Evolutionary conservation across 2,329 filamentous ascomycete genomes (phyloP), one percentile per base, ranked within the genome.

Genomic region (Calonectria pseudoturangicola): DNA sequence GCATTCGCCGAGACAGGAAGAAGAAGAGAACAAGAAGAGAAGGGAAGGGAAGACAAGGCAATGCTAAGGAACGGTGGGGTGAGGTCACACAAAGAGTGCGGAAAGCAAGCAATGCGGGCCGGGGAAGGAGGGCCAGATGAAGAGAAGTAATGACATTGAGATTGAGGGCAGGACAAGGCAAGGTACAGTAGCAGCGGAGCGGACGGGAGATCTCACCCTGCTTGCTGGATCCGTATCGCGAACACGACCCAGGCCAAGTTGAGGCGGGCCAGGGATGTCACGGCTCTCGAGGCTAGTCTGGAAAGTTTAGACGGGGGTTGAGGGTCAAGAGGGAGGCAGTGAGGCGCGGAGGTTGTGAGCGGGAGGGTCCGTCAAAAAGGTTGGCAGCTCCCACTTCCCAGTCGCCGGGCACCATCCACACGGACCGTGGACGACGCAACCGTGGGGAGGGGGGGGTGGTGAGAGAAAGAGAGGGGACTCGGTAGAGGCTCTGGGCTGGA

Each of bases 401-500:
- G 66, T 33, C 66, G 66, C 70, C 73, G 64, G 72, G 74, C 70
- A 69, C 56, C 70, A 72, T 45, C 39, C 58, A 47, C 58, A 63
- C 13, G 54, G 21, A 47, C 41, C 58, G 43, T 13, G 54, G 21
- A 47, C 58, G 45, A 9, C 13, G 7, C 51, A 68, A 76, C 73
- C 76, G 77, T 77, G 74, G 77, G 76, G 66, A 75, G 33, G 54
- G 54, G 33, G 54, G 33, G 10, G 48, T 16, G 48, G 7, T 5
- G 5, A 21, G 5, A 15, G 10, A 21, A 8, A 5, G 50, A 7
- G n/a, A 16, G n/a, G 5, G 54, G 51, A 36, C 28, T 56, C 33
- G 54, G 73, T 71, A 75, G 77, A 79, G 77, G 77, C 77, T 79
- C 77, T 60, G 72, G 77, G 74, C 77, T 79, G 76, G 77, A 79